Percentiles rank a stretch among this genome's conserved stretches.
Conservation (phyloP, 257 asterid species). For the Orobanche coerulescens region DNA sequence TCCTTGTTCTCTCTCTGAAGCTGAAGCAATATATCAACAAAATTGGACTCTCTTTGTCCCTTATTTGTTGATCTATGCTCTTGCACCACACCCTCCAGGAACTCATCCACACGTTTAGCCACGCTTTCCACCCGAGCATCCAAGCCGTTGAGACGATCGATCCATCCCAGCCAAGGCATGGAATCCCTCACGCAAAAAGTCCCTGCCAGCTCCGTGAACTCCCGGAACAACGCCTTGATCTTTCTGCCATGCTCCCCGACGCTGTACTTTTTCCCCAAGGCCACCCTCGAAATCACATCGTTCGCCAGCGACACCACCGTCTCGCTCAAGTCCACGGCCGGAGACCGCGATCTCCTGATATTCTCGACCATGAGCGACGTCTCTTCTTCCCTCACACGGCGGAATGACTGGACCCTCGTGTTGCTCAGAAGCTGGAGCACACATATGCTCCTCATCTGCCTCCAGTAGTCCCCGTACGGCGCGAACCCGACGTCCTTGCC, state of each 20-base stretch:
- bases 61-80: too few species aligned
- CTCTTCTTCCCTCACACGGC: not conserved
- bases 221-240: conserved; percentile 1
- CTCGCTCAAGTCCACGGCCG: too few species aligned
- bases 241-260: too few species aligned
- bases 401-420: conserved; percentile 32
- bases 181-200: conserved; percentile 33
- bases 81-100: not conserved
- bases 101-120: conserved; percentile 27
- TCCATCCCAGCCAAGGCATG: conserved; percentile 38
- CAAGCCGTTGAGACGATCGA: conserved; percentile 28
- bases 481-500: too few species aligned
- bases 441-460: conserved; percentile 24
- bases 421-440: conserved; percentile 39
- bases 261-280: too few species aligned
- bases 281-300: too few species aligned
- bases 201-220: conserved; percentile 23
- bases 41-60: too few species aligned
- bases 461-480: conserved; percentile 12
- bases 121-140: conserved; percentile 23
- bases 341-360: not conserved
- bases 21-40: too few species aligned
- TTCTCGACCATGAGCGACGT: not conserved
- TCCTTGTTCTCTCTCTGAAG: too few species aligned
- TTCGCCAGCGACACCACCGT: too few species aligned